Percentiles rank a stretch among this genome's conserved stretches.
Evolutionary conservation across 2,329 filamentous ascomycete species (phyloP).

Genomic region (Aspergillus neotritici): DNA sequence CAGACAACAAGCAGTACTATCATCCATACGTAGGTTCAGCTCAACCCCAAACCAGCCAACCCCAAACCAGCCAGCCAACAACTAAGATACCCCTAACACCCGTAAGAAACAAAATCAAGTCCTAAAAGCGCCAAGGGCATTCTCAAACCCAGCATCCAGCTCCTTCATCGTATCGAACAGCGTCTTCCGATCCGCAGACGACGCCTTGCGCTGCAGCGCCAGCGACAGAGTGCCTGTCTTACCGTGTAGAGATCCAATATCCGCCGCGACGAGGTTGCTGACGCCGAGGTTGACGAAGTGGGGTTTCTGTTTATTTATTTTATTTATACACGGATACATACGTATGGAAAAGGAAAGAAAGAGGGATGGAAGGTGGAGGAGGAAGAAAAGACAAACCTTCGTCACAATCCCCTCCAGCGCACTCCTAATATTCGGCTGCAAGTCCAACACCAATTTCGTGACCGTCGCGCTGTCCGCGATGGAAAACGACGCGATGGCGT

Average conservation of each 20-base stretch:
- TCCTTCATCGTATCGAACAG: constrained; percentile 2
- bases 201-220: constrained; percentile 4
- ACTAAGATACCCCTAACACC: no score
- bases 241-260: constrained; percentile 1
- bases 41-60: no score
- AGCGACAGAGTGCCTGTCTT: constrained; percentile 5
- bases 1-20: no score
- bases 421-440: constrained; percentile 6
- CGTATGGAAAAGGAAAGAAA: not conserved
- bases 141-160: constrained; percentile 7
- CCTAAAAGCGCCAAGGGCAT: constrained; percentile 3
- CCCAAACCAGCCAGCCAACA: no score
- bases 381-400: constrained; percentile 9
- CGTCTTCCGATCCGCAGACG: constrained; percentile 4
- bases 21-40: no score
- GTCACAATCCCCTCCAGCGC: constrained; percentile 3
- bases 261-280: not conserved
- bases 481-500: constrained; percentile 3
- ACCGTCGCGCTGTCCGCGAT: constrained; percentile 4
- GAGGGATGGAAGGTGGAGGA: not conserved
- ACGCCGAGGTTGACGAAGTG: constrained; percentile 2
- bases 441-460: constrained; percentile 2
- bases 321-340: no score
- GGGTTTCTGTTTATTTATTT: constrained; percentile 3
- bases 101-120: no score